Base-by-base conservation (phyloP, 495 filamentous ascomycete species). In the Articulospora tetracladia region DNA sequence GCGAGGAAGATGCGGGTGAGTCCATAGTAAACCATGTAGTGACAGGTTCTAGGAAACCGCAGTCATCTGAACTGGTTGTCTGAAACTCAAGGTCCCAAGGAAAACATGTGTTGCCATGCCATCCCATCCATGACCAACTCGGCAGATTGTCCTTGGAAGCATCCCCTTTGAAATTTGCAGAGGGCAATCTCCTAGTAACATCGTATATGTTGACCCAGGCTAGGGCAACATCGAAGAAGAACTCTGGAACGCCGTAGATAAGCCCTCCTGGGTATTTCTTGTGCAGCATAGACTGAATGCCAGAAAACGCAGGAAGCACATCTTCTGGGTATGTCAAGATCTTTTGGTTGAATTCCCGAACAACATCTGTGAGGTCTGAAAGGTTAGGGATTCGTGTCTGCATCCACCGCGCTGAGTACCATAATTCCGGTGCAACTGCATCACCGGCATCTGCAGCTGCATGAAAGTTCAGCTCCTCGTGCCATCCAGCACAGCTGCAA, bases 61-160 rank as follows among this genome's bases (percentile, higher is more conserved):
- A 39, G 7, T 8, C 15, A n/a, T 41, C 19, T 19, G 20, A 7
- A 13, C 1, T 53, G 12, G 13, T 17, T 52, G 68, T 53, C 13
- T 58, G 13, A 20, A 61, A 58, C 17, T 46, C 22, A 20, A 24
- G 13, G 10, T 52, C 27, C 36, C 54, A 39, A 4, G 17, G 25
- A n/a, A 32, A 32, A 13, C 22, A n/a, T 17, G 59, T 49, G 13
- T 32, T 19, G 20, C 69, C 67, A 32, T 69, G 49, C 65, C 69
- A 71, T 10, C 62, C 69, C 49, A 68, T 61, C 67, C 67, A 71
- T 4, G 67, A 68, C 69, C 67, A 71, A 24, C 62, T 66, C 53
- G 69, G 69, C 1, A 71, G 58, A 22, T 28, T 53, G 3, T 26
- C 25, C 4, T n/a, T 26, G 23, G n/a, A 30, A 53, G 46, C 4